Conservation (phyloP, 2,329 filamentous ascomycete genomes). For the Macrophomina tecta region DNA sequence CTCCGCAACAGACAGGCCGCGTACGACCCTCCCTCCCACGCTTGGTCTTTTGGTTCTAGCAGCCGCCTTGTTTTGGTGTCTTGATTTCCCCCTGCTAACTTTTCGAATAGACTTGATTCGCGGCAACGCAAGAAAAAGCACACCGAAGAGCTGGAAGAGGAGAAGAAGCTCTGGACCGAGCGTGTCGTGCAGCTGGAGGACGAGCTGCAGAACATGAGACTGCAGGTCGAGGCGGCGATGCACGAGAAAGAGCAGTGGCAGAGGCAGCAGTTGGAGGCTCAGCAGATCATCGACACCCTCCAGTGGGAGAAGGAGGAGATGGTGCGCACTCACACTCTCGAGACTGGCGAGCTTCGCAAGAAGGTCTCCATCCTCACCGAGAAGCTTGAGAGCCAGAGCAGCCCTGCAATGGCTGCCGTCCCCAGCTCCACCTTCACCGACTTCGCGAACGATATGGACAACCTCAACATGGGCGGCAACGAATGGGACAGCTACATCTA, state of each 20-base stretch:
- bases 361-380: conserved; percentile 84
- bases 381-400: conserved; percentile 68
- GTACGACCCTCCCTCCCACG: conserved; percentile 58
- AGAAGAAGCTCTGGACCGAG: conserved; percentile 89
- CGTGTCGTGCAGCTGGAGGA: conserved; percentile 81
- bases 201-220: conserved; percentile 70
- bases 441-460: conserved; percentile 82
- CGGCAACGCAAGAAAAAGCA: conserved; percentile 98
- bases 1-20: conserved; percentile 95
- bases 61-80: conserved; percentile 40
- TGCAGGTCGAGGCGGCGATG: conserved; percentile 60
- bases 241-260: conserved; percentile 69
- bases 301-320: conserved; percentile 91
- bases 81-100: conserved; percentile 43
- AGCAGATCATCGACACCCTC: conserved; percentile 76
- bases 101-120: conserved; percentile 77
- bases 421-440: conserved; percentile 69
- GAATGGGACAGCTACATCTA: conserved; percentile 85
- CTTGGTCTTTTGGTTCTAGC: conserved; percentile 51
- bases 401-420: conserved; percentile 52
- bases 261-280: conserved; percentile 75
- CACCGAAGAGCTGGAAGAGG: conserved; percentile 93
- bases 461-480: conserved; percentile 75
- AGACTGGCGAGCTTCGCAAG: conserved; percentile 90
- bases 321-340: conserved; percentile 84